These are phyloP conservation scores for Cardiospermum halicacabum DNA, from an alignment of 345 rosid genomes.

Conservation along the genomic window DNA sequence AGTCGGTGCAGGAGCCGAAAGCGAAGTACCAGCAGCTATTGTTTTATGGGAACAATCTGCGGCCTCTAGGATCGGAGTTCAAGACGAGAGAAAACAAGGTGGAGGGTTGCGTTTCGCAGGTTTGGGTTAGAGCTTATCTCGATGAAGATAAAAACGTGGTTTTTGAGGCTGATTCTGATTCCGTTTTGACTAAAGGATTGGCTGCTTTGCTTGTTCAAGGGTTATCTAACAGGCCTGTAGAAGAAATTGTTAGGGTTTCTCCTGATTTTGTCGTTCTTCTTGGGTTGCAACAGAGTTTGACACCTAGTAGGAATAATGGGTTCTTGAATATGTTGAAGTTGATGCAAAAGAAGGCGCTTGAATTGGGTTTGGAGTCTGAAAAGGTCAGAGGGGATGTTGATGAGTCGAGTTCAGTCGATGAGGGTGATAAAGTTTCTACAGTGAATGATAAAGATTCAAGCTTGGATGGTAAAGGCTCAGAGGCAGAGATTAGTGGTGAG, in stretches of 20 bases:
- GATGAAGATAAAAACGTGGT: slow-evolving; percentile 56
- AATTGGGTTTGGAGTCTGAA: slow-evolving; percentile 36
- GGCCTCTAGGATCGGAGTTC: slow-evolving; percentile 62
- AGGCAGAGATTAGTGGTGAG: slow-evolving; percentile 9
- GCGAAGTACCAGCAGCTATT: slow-evolving; percentile 84
- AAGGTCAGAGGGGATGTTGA: slow-evolving; percentile 21
- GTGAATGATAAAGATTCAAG: neutral
- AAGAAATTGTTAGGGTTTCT: slow-evolving; percentile 63
- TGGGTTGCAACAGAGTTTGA: slow-evolving; percentile 81
- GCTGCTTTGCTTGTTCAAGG: slow-evolving; percentile 91
- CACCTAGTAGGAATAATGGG: slow-evolving; percentile 87
- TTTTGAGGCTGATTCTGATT: slow-evolving; percentile 91
- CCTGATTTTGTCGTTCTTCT: slow-evolving; percentile 77
- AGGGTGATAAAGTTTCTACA: neutral
- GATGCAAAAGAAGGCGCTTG: slow-evolving; percentile 86
- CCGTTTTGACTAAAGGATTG: slow-evolving; percentile 74
- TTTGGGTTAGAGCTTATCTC: slow-evolving; percentile 88
- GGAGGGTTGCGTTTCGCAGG: slow-evolving; percentile 91
- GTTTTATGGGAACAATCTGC: slow-evolving; percentile 72
- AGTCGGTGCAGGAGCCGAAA: slow-evolving; percentile 66
- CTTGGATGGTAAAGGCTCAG: neutral
- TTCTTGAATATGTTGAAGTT: slow-evolving; percentile 86
- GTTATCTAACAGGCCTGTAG: slow-evolving; percentile 67
- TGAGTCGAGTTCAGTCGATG: slow-evolving; percentile 6
- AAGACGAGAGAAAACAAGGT: slow-evolving; percentile 82